phyloP scores from a whole-genome alignment of 148 eudicot genomes.

The Polygonum maritimum region DNA sequence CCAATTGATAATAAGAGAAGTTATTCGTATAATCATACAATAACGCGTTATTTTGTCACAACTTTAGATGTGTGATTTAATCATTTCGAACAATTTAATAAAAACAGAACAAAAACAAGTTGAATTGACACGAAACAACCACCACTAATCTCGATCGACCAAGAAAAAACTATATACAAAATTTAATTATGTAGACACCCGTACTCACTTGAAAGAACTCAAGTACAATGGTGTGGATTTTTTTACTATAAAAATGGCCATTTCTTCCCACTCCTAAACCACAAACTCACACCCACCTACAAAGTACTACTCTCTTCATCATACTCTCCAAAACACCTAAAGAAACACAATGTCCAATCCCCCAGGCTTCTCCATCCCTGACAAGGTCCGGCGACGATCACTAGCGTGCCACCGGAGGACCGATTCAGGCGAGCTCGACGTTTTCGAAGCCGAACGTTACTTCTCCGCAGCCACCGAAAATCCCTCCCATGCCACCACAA shows the following conservation, averaged over 20 bases:
- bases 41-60: too few relatives aligned
- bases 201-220: neutral
- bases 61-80: too few relatives aligned
- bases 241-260: neutral
- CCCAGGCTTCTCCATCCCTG: conserved; percentile 14
- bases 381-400: conserved; percentile 32
- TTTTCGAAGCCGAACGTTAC: conserved; percentile 70
- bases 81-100: too few relatives aligned
- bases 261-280: neutral
- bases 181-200: neutral
- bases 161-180: neutral
- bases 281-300: neutral
- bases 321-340: neutral
- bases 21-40: too few relatives aligned
- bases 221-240: neutral
- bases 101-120: too few relatives aligned
- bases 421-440: conserved; percentile 74
- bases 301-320: neutral
- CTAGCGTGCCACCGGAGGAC: conserved; percentile 26
- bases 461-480: conserved; percentile 46
- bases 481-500: neutral
- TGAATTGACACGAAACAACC: too few relatives aligned
- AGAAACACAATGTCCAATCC: conserved; percentile 36
- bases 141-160: too few relatives aligned
- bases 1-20: too few relatives aligned